Percentiles rank a stretch among this genome's conserved stretches.
Conservation (phyloP, 1,139 yeast genomes). For the Citeromyces hawaiiensis region DNA sequence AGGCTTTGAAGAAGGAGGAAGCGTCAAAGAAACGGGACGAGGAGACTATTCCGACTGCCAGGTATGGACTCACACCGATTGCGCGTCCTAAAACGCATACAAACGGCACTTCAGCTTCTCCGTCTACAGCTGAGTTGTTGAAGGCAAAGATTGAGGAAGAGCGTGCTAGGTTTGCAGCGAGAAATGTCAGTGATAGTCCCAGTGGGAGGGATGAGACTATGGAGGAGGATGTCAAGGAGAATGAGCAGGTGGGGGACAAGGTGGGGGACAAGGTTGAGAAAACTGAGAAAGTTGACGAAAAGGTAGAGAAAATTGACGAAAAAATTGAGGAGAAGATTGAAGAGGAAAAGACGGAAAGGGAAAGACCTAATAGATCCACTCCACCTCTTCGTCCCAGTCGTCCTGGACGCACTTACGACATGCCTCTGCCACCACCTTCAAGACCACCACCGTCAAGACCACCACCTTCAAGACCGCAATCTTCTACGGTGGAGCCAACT, state of each 20-base stretch:
- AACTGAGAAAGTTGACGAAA: background rate
- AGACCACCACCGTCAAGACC: slow-evolving; percentile 1
- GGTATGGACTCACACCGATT: slow-evolving; percentile 4
- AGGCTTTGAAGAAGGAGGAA: slow-evolving; percentile 7
- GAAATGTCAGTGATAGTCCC: background rate
- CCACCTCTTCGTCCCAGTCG: background rate
- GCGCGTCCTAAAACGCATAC: slow-evolving; percentile 6
- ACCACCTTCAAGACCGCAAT: background rate
- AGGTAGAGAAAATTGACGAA: background rate
- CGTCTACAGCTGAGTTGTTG: background rate
- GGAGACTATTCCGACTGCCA: slow-evolving; percentile 8
- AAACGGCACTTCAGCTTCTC: slow-evolving; percentile 2
- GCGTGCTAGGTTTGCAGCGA: background rate
- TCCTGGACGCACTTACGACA: background rate
- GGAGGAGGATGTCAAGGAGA: slow-evolving; percentile 1
- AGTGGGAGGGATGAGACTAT: background rate
- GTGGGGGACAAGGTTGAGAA: background rate
- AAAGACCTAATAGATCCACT: background rate
- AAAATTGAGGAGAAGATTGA: background rate
- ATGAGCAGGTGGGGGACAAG: background rate
- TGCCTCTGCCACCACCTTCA: slow-evolving; percentile 1
- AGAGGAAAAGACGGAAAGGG: background rate
- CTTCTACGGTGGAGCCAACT: background rate
- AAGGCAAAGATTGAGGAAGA: slow-evolving; percentile 1
- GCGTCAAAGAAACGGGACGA: slow-evolving; percentile 10